These are phyloP conservation scores for Mortierella sp. DNA, from an alignment of 371 early-diverging fungal genomes.

Conservation along the genomic window DNA sequence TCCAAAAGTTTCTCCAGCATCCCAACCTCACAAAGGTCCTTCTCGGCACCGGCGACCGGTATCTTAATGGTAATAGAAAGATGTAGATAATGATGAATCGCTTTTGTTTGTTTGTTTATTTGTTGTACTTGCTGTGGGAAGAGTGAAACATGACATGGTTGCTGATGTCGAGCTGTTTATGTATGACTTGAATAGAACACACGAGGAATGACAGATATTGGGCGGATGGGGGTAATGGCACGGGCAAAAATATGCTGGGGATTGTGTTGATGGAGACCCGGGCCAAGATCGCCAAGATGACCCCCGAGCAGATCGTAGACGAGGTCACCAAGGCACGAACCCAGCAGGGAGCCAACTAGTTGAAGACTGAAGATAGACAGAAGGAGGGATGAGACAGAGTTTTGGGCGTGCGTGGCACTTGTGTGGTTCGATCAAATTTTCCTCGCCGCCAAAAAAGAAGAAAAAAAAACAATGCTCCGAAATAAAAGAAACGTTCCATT, in stretches of 20 bases:
- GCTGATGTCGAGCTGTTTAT: background rate
- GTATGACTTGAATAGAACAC: conserved; percentile 47
- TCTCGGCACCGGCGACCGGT: conserved; percentile 48
- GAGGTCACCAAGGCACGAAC: conserved; percentile 17
- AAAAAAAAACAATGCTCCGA: background rate
- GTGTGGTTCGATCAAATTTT: background rate
- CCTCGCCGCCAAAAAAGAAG: background rate
- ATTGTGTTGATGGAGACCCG: conserved; percentile 57
- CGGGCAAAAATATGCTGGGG: conserved; percentile 62
- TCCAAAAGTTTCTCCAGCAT: conserved; percentile 65
- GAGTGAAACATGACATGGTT: background rate
- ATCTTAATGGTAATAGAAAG: conserved; percentile 34
- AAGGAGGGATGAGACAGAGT: too few relatives aligned
- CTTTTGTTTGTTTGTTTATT: background rate
- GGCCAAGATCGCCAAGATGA: conserved; percentile 36
- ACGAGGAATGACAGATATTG: conserved; percentile 64
- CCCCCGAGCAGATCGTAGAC: conserved; percentile 23
- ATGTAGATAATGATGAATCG: background rate
- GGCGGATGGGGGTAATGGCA: conserved; percentile 66
- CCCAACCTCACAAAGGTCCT: conserved; percentile 47
- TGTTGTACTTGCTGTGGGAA: background rate
- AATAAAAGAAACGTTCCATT: background rate
- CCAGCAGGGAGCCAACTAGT: background rate
- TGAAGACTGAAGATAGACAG: too few relatives aligned
- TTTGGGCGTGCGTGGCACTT: background rate